Evolutionary conservation across 345 rosid species (phyloP), one percentile per base, ranked within the genome.

Genomic region (Mercurialis annua): DNA sequence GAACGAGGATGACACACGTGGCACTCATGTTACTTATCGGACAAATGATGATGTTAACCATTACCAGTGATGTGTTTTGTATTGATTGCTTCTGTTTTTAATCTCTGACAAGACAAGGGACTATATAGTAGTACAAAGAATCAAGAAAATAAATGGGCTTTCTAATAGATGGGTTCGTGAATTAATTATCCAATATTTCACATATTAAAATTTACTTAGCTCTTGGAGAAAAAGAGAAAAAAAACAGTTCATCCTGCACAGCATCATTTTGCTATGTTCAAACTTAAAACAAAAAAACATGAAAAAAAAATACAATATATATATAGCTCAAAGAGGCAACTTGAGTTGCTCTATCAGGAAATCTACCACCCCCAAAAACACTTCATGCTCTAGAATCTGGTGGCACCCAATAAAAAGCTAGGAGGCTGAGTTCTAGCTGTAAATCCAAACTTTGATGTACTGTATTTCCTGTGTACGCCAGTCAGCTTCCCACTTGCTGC

Each of bases 401-500:
- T 44, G 31, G 67, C 44, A 9, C 81, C 73, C 52, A 86, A 66
- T 17, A 89, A 78, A 67, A 89, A 92, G 53, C 34, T 73, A 67
- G 96, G 96, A 29, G 96, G 87, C 53, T 76, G 77, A 20, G 65
- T 74, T 78, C 74, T 92, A 16, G 97, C 86, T 21, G 93, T 90
- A 73, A 78, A 81, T 15, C 99, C 96, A 30, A 78, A 92, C 66
- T 80, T 94, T 0, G 87, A 86, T 54, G 98, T 89, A 64, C 84
- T 82, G 56, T 91, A 94, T 68, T 91, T 94, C 64, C 97, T 69
- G 73, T 86, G 81, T 27, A 84, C 96, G 38, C 98, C 98, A 0
- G 93, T 88, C 38, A 92, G 80, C 81, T 88, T 89, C 74, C 96
- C 96, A 14, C 77, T 75, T 68, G 85, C 93, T 29, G 99, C 86